These are phyloP conservation scores for Aspergillus sp. DNA, from an alignment of 2,329 filamentous ascomycete species.

Conservation along the genomic window DNA sequence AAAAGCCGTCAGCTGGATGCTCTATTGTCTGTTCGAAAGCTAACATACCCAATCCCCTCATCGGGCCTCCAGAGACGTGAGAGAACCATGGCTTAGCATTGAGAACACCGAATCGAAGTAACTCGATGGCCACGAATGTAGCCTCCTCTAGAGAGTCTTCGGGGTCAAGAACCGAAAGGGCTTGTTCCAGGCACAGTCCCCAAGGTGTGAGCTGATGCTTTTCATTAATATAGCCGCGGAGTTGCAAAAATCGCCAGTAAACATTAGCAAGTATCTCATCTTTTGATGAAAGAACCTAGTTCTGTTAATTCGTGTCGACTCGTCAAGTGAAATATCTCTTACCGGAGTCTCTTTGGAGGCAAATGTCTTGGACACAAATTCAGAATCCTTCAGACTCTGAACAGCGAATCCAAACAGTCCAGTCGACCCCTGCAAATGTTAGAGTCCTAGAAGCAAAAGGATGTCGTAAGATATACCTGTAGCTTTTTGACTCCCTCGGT, in stretches of 20 bases:
- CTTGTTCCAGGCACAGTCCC: constrained; percentile 77
- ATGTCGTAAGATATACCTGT: constrained; percentile 27
- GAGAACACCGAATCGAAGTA: constrained; percentile 78
- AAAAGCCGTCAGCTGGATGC: constrained; percentile 39
- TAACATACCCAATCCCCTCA: constrained; percentile 57
- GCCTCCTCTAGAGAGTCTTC: constrained; percentile 71
- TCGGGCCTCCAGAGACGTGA: constrained; percentile 61
- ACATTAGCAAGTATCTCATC: constrained; percentile 75
- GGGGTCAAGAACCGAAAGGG: constrained; percentile 66
- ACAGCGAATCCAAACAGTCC: constrained; percentile 53
- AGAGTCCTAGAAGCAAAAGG: not conserved
- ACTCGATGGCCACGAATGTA: constrained; percentile 80
- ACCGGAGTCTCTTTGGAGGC: constrained; percentile 57
- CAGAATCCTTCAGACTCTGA: constrained; percentile 67
- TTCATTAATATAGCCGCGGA: constrained; percentile 81
- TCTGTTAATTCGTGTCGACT: constrained; percentile 16
- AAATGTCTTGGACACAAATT: constrained; percentile 72
- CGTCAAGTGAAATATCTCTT: constrained; percentile 13
- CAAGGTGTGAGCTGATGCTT: constrained; percentile 80
- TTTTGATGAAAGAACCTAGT: constrained; percentile 61
- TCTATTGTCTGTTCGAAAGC: constrained; percentile 13
- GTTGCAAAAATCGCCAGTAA: constrained; percentile 86
- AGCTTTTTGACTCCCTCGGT: constrained; percentile 47
- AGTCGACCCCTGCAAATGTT: constrained; percentile 26
- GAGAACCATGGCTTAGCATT: constrained; percentile 70